Evolutionary conservation across 106 monocot genomes (phyloP).

Genomic region (Acanthochlamys bracteata): DNA sequence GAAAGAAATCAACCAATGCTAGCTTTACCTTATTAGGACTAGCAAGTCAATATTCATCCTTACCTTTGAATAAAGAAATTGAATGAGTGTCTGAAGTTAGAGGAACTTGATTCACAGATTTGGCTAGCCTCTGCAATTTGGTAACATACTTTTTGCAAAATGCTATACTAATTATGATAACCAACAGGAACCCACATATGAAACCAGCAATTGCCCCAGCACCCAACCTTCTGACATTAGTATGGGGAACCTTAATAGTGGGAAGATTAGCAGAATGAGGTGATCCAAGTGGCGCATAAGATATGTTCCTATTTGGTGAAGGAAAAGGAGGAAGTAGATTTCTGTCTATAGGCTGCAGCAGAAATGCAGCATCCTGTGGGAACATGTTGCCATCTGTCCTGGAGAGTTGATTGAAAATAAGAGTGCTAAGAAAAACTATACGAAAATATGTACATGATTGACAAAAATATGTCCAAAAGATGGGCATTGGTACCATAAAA

Average conservation of each 20-base stretch:
- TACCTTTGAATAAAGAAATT: constrained; percentile 24
- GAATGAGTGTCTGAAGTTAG: constrained; percentile 11
- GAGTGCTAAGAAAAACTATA: no score
- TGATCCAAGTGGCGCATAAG: constrained; percentile 8
- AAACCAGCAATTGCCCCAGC: constrained; percentile 5
- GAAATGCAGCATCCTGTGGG: constrained; percentile 15
- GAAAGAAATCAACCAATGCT: no score
- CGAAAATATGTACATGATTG: no score
- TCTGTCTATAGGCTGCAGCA: constrained; percentile 3
- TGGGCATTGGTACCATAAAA: no score
- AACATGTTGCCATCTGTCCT: constrained; percentile 61
- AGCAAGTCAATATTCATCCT: not conserved
- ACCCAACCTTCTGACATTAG: constrained; percentile 4
- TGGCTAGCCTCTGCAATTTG: constrained; percentile 9
- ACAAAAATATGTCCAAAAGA: no score
- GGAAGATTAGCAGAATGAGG: constrained; percentile 8
- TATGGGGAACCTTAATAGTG: not conserved
- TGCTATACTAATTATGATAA: constrained; percentile 8
- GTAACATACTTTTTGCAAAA: not conserved
- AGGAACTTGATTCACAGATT: no score
- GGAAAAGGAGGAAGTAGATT: constrained; percentile 11
- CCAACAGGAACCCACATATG: constrained; percentile 13
- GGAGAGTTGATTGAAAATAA: not conserved
- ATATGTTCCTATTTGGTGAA: constrained; percentile 21
- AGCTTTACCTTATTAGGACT: no score